Evolutionary conservation across 2,329 filamentous ascomycete genomes (phyloP).

Genomic region (Hypoxylon sp.): DNA sequence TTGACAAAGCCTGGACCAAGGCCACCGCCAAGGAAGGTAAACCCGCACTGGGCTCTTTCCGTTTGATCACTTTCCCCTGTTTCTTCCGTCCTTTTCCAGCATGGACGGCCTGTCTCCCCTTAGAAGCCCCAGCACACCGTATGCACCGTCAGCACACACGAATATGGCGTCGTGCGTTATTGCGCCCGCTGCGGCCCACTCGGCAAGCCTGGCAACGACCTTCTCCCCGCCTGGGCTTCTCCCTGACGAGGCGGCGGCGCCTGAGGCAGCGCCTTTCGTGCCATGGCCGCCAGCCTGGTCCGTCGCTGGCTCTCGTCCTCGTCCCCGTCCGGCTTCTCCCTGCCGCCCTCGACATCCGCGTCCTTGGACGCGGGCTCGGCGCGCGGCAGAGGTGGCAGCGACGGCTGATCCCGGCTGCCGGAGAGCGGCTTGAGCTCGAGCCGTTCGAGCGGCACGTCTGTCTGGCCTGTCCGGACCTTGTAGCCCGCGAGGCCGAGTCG

Average conservation of each 20-base stretch:
- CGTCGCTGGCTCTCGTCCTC: constrained; percentile 33
- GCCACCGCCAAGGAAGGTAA: background rate
- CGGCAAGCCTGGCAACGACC: background rate
- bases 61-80: background rate
- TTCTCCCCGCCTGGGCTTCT: background rate
- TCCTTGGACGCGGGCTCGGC: constrained; percentile 34
- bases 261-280: constrained; percentile 8
- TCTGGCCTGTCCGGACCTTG: constrained; percentile 78
- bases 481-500: constrained; percentile 76
- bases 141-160: too few species aligned
- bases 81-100: too few species aligned
- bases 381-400: constrained; percentile 13
- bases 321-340: constrained; percentile 40
- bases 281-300: background rate
- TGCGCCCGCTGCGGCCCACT: background rate
- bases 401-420: constrained; percentile 6
- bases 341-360: constrained; percentile 40
- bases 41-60: background rate
- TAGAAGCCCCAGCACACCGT: too few species aligned
- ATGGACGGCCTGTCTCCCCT: too few species aligned
- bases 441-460: constrained; percentile 68
- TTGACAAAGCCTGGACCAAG: too few species aligned
- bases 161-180: too few species aligned
- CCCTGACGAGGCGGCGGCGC: background rate
- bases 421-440: constrained; percentile 56